Percentiles rank a stretch among this genome's conserved stretches.
phyloP scores from a whole-genome alignment of 192 early-diverging fungal genomes.

The Globomyces pollinis-pini region DNA sequence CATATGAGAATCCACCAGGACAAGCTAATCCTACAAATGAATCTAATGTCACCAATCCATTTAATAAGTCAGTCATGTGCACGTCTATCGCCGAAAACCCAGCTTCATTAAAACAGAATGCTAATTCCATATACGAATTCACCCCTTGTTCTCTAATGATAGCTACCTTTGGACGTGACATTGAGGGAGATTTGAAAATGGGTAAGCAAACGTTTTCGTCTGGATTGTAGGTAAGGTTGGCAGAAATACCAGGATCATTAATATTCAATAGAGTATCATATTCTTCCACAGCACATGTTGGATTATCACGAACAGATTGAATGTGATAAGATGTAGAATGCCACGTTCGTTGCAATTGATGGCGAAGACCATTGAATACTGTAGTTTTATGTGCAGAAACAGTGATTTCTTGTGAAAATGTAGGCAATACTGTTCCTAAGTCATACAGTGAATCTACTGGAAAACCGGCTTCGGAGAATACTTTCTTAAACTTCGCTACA shows the following conservation, averaged over 20 bases:
- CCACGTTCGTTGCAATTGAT: conserved; percentile 77
- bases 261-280: conserved; percentile 62
- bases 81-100: conserved; percentile 94
- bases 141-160: conserved; percentile 98
- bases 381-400: conserved; percentile 2
- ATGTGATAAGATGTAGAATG: conserved; percentile 85
- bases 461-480: conserved; percentile 49
- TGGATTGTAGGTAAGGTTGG: conserved; percentile 73
- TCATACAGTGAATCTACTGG: conserved; percentile 31
- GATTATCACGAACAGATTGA: conserved; percentile 85
- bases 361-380: conserved; percentile 52
- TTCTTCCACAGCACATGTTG: conserved; percentile 77
- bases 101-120: conserved; percentile 86
- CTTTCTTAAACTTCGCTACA: conserved; percentile 44
- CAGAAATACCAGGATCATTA: conserved; percentile 71
- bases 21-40: conserved; percentile 83
- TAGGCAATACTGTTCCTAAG: conserved; percentile 28
- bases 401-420: conserved; percentile 34
- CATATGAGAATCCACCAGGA: conserved; percentile 98
- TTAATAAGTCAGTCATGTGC: conserved; percentile 94
- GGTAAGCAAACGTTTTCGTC: conserved; percentile 29
- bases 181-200: neutral
- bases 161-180: conserved; percentile 69
- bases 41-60: conserved; percentile 35
- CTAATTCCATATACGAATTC: conserved; percentile 92